Base-by-base conservation (phyloP, 1,284 basidiomycete species). In the Papiliotrema nemorosa region DNA sequence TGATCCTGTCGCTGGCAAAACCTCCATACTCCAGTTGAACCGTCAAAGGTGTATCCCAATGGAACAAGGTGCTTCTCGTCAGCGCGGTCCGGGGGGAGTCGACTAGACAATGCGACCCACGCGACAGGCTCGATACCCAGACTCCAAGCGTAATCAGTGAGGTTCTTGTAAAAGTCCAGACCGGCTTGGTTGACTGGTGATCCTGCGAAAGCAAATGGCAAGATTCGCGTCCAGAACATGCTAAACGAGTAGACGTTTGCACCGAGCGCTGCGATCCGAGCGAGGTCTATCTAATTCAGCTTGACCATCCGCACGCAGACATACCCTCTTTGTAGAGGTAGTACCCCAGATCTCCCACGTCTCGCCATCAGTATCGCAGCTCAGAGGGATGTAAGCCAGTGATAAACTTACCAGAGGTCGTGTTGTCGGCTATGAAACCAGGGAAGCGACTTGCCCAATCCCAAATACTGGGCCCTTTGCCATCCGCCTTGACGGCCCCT, bases 31-130 rank as follows among this genome's bases (percentile, higher is more conserved):
- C 78, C 50, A 85, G 80, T 52, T 86, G 81, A 18, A 87, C 76
- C 2, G 72, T 80, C 66, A 85, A 84, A 4, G 85, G 85, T 6
- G 86, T 77, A 61, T 88, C 85, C 85, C 84, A 87, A 63, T 87
- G 85, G 70, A 86, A 86, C 36, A 87, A 70, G 0, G 85, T 87
- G 82, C 84, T 58, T n/a, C 16, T 24, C 5, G 22, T n/a, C 38
- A 22, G 6, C 9, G n/a, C 22, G 6, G 5, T 14, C 5, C 5
- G 6, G 5, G 22, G 5, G 38, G 7, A 7, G 13, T 5, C n/a
- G n/a, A n/a, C n/a, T n/a, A n/a, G n/a, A n/a, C 18, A 34, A n/a
- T 2, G 16, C 3, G 22, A 20, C 51, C 44, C 25, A 53, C 48
- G 52, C 44, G 22, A 57, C 52, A 27, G 55, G 55, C 36, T 57